phyloP scores from a whole-genome alignment of 2,329 filamentous ascomycete species.

The Cytospora schulzeri region DNA sequence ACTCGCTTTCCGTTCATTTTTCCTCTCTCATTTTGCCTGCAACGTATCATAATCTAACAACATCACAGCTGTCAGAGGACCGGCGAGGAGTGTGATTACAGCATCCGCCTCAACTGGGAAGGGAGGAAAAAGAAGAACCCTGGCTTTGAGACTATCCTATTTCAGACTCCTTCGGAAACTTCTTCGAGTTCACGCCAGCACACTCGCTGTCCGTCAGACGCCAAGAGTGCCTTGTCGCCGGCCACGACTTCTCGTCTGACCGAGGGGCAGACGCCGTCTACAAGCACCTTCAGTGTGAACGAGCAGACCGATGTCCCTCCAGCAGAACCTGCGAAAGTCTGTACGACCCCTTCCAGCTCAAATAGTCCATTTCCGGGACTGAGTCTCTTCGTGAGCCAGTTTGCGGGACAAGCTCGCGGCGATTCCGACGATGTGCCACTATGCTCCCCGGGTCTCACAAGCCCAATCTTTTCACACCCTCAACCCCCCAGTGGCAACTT shows the following conservation, averaged over 20 bases:
- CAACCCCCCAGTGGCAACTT: slow-evolving; percentile 8
- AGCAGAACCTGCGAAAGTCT: slow-evolving; percentile 1
- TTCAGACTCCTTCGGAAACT: slow-evolving; percentile 31
- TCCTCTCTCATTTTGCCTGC: background rate
- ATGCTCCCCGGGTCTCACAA: slow-evolving; percentile 17
- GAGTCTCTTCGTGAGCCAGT: slow-evolving; percentile 11
- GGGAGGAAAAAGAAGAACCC: slow-evolving; percentile 65
- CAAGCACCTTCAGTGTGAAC: slow-evolving; percentile 2
- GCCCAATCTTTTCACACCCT: slow-evolving; percentile 13
- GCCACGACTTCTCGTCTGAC: slow-evolving; percentile 16
- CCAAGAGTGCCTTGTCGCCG: slow-evolving; percentile 34
- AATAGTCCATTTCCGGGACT: slow-evolving; percentile 10
- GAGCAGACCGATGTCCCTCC: slow-evolving; percentile 5
- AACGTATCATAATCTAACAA: slow-evolving; percentile 12
- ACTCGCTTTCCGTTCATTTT: background rate
- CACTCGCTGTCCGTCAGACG: slow-evolving; percentile 19
- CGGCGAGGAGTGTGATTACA: slow-evolving; percentile 77
- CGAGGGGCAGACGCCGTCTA: slow-evolving; percentile 14
- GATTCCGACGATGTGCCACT: slow-evolving; percentile 5
- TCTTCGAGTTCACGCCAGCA: slow-evolving; percentile 22
- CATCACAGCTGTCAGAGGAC: slow-evolving; percentile 62
- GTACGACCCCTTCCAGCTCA: slow-evolving; percentile 1
- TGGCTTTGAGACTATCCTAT: slow-evolving; percentile 39
- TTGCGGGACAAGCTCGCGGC: background rate
- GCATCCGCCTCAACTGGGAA: slow-evolving; percentile 79